A percentile compares a stretch with the other conserved stretches of the same genome.
These are phyloP conservation scores for Debaryomyces udenii DNA, from an alignment of 1,139 yeast genomes.

Conservation along the genomic window DNA sequence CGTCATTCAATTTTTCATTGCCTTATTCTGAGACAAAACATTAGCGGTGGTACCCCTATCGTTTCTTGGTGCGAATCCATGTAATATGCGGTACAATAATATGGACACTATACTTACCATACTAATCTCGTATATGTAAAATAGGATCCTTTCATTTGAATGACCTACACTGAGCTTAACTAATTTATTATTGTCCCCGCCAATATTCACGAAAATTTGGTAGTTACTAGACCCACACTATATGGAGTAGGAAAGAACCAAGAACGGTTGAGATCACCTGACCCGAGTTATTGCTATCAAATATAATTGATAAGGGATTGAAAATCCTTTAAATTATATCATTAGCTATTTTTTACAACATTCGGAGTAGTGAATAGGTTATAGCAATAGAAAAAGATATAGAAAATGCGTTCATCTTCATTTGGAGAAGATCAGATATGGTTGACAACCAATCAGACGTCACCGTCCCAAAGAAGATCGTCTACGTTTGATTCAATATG, in stretches of 20 bases:
- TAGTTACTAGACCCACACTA: slow-evolving; percentile 7
- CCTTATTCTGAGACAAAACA: too few relatives aligned
- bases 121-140: too few relatives aligned
- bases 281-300: slow-evolving; percentile 6
- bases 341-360: slow-evolving; percentile 1
- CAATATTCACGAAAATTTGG: slow-evolving; percentile 1
- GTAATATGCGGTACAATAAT: too few relatives aligned
- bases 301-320: slow-evolving; percentile 9
- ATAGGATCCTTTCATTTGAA: slow-evolving; percentile 1
- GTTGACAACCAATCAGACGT: slow-evolving; percentile 6
- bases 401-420: slow-evolving; percentile 10
- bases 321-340: slow-evolving; percentile 4
- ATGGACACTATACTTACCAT: too few relatives aligned
- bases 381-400: slow-evolving; percentile 4
- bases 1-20: too few relatives aligned
- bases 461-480: slow-evolving; percentile 10
- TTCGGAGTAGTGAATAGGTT: neutral
- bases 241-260: neutral
- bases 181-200: slow-evolving; percentile 7
- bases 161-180: slow-evolving; percentile 7
- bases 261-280: slow-evolving; percentile 3
- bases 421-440: slow-evolving; percentile 10
- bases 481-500: slow-evolving; percentile 12
- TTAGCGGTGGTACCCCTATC: too few relatives aligned
- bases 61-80: too few relatives aligned